Evolutionary conservation across 2,329 filamentous ascomycete genomes (phyloP).

Genomic region (Volutella citrinella): DNA sequence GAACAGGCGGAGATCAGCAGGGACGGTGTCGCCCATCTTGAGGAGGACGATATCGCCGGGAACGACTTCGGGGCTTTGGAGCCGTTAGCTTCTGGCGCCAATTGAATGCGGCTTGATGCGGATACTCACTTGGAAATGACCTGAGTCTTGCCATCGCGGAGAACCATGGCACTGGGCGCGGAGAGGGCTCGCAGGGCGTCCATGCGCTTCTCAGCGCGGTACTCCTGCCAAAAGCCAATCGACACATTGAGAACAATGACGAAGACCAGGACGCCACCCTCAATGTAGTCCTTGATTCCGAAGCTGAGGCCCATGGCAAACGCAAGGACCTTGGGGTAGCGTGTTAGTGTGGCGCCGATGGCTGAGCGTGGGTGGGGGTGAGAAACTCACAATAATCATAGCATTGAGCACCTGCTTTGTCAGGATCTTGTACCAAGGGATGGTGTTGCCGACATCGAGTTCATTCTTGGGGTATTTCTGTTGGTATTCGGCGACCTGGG

Average conservation of each 20-base stretch:
- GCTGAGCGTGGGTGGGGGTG: background rate
- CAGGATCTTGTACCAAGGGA: conserved; percentile 70
- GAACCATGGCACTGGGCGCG: conserved; percentile 59
- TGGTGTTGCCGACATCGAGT: conserved; percentile 64
- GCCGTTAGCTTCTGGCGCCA: conserved; percentile 13
- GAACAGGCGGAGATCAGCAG: conserved; percentile 67
- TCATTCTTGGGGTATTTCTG: conserved; percentile 65
- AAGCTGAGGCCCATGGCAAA: conserved; percentile 74
- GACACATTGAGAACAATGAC: conserved; percentile 68
- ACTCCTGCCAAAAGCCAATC: conserved; percentile 66
- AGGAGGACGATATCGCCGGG: conserved; percentile 68
- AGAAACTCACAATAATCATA: conserved; percentile 63
- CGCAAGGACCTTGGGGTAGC: conserved; percentile 63
- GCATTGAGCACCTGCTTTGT: conserved; percentile 73
- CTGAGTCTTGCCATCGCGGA: conserved; percentile 56
- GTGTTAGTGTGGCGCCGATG: too few relatives aligned
- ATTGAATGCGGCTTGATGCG: too few relatives aligned
- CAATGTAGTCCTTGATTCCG: conserved; percentile 64
- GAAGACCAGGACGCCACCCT: conserved; percentile 64
- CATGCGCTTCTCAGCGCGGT: conserved; percentile 64
- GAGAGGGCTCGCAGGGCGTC: conserved; percentile 60
- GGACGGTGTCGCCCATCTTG: conserved; percentile 71
- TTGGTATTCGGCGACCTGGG: conserved; percentile 57
- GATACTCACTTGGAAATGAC: conserved; percentile 54
- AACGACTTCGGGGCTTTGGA: conserved; percentile 57